Base-by-base conservation (phyloP, 1,139 yeast species). In the Meyerozyma carpophila region DNA sequence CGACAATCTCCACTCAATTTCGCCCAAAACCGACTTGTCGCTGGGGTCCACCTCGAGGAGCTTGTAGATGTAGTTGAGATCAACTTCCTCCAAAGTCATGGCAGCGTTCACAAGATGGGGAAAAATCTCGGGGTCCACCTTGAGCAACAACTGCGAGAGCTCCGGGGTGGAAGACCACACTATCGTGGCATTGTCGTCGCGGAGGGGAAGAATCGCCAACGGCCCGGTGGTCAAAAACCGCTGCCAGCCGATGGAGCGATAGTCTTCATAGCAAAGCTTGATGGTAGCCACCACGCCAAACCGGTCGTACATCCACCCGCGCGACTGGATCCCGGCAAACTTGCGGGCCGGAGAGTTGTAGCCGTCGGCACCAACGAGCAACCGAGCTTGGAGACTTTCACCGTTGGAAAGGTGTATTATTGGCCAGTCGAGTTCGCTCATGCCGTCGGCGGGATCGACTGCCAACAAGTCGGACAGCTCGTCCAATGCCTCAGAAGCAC, bases 331-430 rank as follows among this genome's bases (percentile, higher is more conserved):
- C 2, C 79, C 81, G 0, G 97, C 85, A 58, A 78, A 91, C 50
- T 78, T 73, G 39, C 98, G 76, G 3, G 87, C 98, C 0, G 97
- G 97, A 0, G 98, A 90, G 62, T 91, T 89, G 60, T 82, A 89
- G 0, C 99, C 99, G 61, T 93, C 98, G 18, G 97, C 96, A 8
- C 99, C 99, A 11, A 91, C 81, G 32, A 93, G 70, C 21, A 93
- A 70, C 47, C 97, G 71, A 0, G 97, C 77, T 54, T 79, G 79
- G 41, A 84, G 68, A 13, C 59, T 53, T 13, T 77, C 75, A 1
- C 96, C 97, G 48, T 79, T 77, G 20, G 81, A 79, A 18, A 93
- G 69, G 24, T 77, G 73, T 3, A 93, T 81, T 6, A 82, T 61
- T 1, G 98, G 98, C 96, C 96, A 89, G 42, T 80, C 79, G 38